Evolutionary conservation across 495 filamentous ascomycete species (phyloP).

Genomic region (Symbiotaphrina buchneri): DNA sequence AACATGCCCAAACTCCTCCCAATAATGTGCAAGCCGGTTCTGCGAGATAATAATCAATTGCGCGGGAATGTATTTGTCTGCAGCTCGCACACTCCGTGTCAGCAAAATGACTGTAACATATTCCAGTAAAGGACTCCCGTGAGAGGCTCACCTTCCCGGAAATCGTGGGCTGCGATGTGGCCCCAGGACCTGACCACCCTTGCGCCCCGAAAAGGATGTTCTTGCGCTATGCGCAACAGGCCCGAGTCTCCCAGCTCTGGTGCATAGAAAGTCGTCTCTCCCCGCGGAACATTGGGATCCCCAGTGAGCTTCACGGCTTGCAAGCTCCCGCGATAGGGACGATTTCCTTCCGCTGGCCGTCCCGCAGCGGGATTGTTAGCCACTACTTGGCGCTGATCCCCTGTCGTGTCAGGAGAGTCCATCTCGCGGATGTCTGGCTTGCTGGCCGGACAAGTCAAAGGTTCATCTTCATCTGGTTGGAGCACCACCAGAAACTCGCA

Average conservation of each 20-base stretch:
- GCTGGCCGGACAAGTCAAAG: slow-evolving; percentile 7
- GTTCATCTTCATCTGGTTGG: slow-evolving; percentile 29
- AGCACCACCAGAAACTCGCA: slow-evolving; percentile 70
- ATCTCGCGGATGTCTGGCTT: no score
- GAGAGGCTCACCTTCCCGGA: slow-evolving; percentile 34
- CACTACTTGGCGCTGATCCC: no score
- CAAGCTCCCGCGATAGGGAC: slow-evolving; percentile 30
- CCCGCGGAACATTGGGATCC: slow-evolving; percentile 70
- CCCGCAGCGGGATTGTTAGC: slow-evolving; percentile 9
- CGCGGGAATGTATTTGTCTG: slow-evolving; percentile 49
- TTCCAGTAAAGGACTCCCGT: neutral
- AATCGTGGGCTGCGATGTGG: slow-evolving; percentile 53
- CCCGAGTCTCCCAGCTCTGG: slow-evolving; percentile 50
- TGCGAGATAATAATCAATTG: slow-evolving; percentile 63
- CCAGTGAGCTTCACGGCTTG: slow-evolving; percentile 81
- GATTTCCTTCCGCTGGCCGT: neutral
- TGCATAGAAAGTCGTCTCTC: slow-evolving; percentile 57
- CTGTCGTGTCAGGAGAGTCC: no score
- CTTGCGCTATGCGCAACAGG: slow-evolving; percentile 32
- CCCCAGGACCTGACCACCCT: slow-evolving; percentile 54
- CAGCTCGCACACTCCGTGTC: neutral
- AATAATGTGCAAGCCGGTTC: slow-evolving; percentile 61
- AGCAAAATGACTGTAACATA: slow-evolving; percentile 4
- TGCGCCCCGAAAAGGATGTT: slow-evolving; percentile 47
- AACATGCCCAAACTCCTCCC: slow-evolving; percentile 57